These are phyloP conservation scores for Mycena belliarum DNA, from an alignment of 768 basidiomycete species.

Conservation along the genomic window DNA sequence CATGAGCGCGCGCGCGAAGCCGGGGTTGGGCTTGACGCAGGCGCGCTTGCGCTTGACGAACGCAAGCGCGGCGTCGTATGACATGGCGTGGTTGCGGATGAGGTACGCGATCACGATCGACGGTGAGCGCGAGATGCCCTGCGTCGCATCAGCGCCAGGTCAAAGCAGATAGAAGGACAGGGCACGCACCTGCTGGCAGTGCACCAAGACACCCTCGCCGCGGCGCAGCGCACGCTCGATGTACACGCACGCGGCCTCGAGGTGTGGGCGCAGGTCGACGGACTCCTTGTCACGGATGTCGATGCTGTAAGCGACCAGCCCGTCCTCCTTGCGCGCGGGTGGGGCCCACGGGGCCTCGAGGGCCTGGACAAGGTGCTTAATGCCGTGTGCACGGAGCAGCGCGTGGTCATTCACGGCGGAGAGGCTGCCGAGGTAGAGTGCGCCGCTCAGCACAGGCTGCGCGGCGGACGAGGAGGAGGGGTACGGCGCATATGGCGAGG, in stretches of 20 bases:
- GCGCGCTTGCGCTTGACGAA: slow-evolving; percentile 66
- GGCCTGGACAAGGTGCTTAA: slow-evolving; percentile 62
- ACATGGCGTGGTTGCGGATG: slow-evolving; percentile 72
- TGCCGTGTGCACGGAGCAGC: slow-evolving; percentile 46
- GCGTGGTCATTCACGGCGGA: slow-evolving; percentile 58
- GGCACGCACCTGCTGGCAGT: slow-evolving; percentile 74
- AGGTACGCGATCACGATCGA: slow-evolving; percentile 82
- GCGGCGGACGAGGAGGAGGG: slow-evolving; percentile 10
- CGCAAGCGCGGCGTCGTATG: slow-evolving; percentile 63
- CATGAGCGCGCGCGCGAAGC: slow-evolving; percentile 62
- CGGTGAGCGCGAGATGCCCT: slow-evolving; percentile 80
- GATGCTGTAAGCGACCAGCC: slow-evolving; percentile 61
- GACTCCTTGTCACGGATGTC: slow-evolving; percentile 63
- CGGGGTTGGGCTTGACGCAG: slow-evolving; percentile 78
- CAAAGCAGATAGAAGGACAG: too few species aligned
- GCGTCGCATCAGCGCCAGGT: background rate
- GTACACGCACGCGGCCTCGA: slow-evolving; percentile 66
- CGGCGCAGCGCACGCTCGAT: slow-evolving; percentile 62
- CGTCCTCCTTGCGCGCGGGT: slow-evolving; percentile 39
- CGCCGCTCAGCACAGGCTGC: slow-evolving; percentile 38
- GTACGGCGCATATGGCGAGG: slow-evolving; percentile 17
- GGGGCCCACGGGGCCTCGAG: slow-evolving; percentile 67
- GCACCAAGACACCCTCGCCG: slow-evolving; percentile 71
- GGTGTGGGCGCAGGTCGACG: slow-evolving; percentile 66
- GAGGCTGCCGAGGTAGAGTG: slow-evolving; percentile 69